Evolutionary conservation across 1,139 yeast species (phyloP).

Genomic region (Ogataea hybrid): DNA sequence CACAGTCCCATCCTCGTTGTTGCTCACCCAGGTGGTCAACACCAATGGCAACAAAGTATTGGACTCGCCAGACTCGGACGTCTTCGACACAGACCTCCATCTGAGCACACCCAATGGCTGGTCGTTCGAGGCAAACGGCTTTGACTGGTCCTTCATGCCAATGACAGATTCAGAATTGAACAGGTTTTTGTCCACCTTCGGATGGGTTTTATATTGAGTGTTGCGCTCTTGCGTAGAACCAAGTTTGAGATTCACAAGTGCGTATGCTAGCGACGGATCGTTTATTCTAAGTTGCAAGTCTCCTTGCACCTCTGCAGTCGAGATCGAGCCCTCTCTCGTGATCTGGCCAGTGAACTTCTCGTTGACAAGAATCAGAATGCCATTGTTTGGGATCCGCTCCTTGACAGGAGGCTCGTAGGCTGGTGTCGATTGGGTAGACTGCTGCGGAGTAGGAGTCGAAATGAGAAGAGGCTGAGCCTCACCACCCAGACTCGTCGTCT

Average conservation of each 20-base stretch:
- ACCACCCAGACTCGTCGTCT: constrained; percentile 34
- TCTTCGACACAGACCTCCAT: constrained; percentile 72
- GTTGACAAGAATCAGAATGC: constrained; percentile 72
- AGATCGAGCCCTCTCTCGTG: constrained; percentile 79
- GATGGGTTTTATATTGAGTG: constrained; percentile 88
- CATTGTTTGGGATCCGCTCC: constrained; percentile 57
- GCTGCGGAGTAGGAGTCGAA: constrained; percentile 25
- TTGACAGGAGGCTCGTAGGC: constrained; percentile 29
- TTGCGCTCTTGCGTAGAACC: constrained; percentile 40
- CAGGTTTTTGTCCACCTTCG: constrained; percentile 81
- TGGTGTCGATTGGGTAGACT: constrained; percentile 24
- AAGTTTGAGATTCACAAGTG: constrained; percentile 58
- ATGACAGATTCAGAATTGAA: constrained; percentile 59
- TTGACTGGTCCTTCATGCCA: constrained; percentile 71
- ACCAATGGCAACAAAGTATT: constrained; percentile 63
- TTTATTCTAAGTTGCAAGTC: constrained; percentile 86
- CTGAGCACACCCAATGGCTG: constrained; percentile 87
- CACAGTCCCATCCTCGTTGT: constrained; percentile 51
- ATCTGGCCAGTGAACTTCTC: constrained; percentile 79
- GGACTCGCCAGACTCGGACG: constrained; percentile 45
- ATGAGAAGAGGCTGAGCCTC: constrained; percentile 28
- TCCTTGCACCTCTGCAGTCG: constrained; percentile 81
- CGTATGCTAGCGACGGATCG: constrained; percentile 62
- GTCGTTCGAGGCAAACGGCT: constrained; percentile 89
- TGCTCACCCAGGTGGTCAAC: constrained; percentile 82